A percentile compares a stretch with the other conserved stretches of the same genome.
These are phyloP conservation scores for Tirmania nivea DNA, from an alignment of 495 filamentous ascomycete genomes.

Conservation along the genomic window DNA sequence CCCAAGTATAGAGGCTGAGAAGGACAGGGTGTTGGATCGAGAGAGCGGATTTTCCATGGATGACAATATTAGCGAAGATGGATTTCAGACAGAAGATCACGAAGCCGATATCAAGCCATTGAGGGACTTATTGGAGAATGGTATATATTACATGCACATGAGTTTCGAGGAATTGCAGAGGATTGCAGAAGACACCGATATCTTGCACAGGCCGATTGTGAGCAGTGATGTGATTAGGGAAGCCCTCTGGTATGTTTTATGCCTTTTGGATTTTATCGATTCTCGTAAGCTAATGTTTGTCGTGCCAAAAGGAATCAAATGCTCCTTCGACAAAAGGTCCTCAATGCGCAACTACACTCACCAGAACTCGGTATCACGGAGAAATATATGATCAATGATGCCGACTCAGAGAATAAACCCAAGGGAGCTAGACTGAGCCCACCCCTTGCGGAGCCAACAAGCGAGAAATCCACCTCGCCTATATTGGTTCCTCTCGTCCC, in stretches of 20 bases:
- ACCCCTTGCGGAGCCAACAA: background rate
- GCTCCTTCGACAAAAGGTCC: slow-evolving; percentile 32
- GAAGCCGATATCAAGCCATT: slow-evolving; percentile 34
- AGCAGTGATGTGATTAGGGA: slow-evolving; percentile 31
- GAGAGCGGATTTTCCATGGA: background rate
- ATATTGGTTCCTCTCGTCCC: background rate
- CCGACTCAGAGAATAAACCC: background rate
- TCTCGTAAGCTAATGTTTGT: too few relatives aligned
- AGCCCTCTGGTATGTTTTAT: slow-evolving; percentile 26
- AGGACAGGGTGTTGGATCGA: slow-evolving; percentile 19
- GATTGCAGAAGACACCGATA: slow-evolving; percentile 29
- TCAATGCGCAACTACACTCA: slow-evolving; percentile 25
- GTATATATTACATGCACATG: slow-evolving; percentile 40
- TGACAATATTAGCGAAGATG: slow-evolving; percentile 5
- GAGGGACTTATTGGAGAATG: slow-evolving; percentile 33
- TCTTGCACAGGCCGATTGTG: slow-evolving; percentile 32
- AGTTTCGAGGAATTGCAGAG: slow-evolving; percentile 37
- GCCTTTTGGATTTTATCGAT: background rate
- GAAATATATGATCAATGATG: background rate
- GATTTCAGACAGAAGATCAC: slow-evolving; percentile 19
- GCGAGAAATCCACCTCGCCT: background rate
- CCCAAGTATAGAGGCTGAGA: slow-evolving; percentile 10
- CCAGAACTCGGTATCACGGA: slow-evolving; percentile 25
- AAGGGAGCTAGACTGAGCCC: background rate
- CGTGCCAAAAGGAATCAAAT: slow-evolving; percentile 18